phyloP scores from a whole-genome alignment of 2,329 filamentous ascomycete genomes.

The Diaporthe vaccinii region DNA sequence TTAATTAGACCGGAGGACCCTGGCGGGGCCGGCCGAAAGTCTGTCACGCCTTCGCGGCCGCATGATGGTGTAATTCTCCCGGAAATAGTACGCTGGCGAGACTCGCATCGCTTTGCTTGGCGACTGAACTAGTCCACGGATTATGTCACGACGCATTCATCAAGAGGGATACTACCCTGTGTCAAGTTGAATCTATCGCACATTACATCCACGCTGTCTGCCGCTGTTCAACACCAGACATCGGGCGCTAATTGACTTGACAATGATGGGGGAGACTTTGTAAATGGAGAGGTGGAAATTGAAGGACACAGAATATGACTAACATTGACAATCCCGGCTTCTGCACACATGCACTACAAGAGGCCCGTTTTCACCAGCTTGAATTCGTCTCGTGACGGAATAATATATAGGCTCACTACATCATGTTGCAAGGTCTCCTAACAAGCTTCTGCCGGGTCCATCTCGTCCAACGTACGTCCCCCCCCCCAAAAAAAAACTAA shows the following conservation, averaged over 20 bases:
- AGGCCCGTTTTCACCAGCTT: not conserved
- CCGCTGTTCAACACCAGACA: not conserved
- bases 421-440: not conserved
- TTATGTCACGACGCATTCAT: too few relatives aligned
- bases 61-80: constrained; percentile 9
- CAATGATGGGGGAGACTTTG: not conserved
- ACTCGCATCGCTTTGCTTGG: not conserved
- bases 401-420: not conserved
- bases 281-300: not conserved
- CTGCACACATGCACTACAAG: not conserved
- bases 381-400: not conserved
- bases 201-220: not conserved
- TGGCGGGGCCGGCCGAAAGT: constrained; percentile 20
- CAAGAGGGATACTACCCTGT: not conserved
- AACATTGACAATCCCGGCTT: not conserved
- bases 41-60: constrained; percentile 3
- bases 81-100: not conserved
- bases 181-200: not conserved
- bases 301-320: too few relatives aligned
- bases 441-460: not conserved
- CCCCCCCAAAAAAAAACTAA: too few relatives aligned
- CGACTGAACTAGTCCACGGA: not conserved
- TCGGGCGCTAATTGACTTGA: not conserved
- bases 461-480: not conserved
- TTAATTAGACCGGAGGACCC: not conserved